Evolutionary conservation across 129 eudicot genomes (phyloP).

Genomic region (Saposhnikovia divaricata): DNA sequence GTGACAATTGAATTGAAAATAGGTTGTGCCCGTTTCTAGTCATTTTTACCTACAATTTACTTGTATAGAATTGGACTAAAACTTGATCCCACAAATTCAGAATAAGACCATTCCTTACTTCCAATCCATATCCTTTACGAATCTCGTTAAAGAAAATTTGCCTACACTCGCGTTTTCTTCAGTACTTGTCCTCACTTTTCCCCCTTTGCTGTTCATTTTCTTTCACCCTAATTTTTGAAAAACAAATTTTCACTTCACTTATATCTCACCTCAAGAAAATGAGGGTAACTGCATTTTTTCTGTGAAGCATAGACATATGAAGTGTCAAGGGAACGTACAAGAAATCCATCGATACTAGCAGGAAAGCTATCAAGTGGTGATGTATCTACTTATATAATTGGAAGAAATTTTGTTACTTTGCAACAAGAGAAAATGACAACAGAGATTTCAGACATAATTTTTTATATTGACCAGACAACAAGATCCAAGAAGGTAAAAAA

Average conservation of each 20-base stretch:
- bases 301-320: too few species aligned
- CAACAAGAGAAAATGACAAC: not conserved
- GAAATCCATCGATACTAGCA: not conserved
- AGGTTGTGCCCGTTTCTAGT: not conserved
- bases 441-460: not conserved
- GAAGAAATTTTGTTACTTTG: not conserved
- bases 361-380: not conserved
- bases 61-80: too few species aligned
- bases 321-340: not conserved
- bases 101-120: too few species aligned
- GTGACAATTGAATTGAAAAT: too few species aligned
- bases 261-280: not conserved
- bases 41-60: not conserved
- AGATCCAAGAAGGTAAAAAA: slow-evolving; percentile 8
- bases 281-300: too few species aligned
- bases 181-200: not conserved
- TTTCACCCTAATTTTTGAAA: not conserved
- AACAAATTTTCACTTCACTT: not conserved
- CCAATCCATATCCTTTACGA: too few species aligned
- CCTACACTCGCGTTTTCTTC: not conserved
- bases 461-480: slow-evolving; percentile 9
- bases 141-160: not conserved
- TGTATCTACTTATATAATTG: not conserved
- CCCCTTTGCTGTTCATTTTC: not conserved
- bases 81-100: too few species aligned